phyloP scores from a whole-genome alignment of 2,329 filamentous ascomycete genomes.

The Aureobasidium sp. region DNA sequence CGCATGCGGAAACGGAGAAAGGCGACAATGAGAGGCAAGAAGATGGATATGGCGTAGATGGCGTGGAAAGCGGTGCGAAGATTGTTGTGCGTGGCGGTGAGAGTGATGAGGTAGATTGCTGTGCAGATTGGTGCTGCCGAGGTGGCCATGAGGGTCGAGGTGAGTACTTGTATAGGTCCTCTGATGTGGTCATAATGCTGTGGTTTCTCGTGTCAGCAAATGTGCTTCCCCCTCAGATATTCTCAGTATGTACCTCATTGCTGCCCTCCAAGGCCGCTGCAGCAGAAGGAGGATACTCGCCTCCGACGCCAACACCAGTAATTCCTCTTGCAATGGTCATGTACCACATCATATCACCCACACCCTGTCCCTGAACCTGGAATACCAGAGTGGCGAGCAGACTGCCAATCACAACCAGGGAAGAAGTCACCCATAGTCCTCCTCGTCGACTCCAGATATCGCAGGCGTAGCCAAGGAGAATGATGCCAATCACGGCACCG shows the following conservation, averaged over 20 bases:
- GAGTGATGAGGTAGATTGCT: conserved; percentile 34
- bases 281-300: conserved; percentile 44
- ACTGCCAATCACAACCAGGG: conserved; percentile 27
- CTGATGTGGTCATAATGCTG: conserved; percentile 26
- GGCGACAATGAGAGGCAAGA: conserved; percentile 40
- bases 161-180: conserved; percentile 7
- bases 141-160: conserved; percentile 3
- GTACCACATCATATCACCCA: conserved; percentile 47
- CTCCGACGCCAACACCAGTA: conserved; percentile 30
- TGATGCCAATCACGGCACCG: conserved; percentile 29
- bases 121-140: conserved; percentile 10
- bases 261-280: conserved; percentile 43
- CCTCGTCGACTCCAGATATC: conserved; percentile 29
- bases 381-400: conserved; percentile 34
- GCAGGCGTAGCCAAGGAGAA: conserved; percentile 28
- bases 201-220: background rate
- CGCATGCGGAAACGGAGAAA: conserved; percentile 31
- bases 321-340: conserved; percentile 44
- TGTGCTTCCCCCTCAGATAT: background rate
- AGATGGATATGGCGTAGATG: conserved; percentile 39
- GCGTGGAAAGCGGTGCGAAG: conserved; percentile 37
- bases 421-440: conserved; percentile 29
- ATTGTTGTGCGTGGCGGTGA: conserved; percentile 27
- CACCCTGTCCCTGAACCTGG: conserved; percentile 24
- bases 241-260: conserved; percentile 31